phyloP scores from a whole-genome alignment of 306 rosid species.

The Malus sieversii region DNA sequence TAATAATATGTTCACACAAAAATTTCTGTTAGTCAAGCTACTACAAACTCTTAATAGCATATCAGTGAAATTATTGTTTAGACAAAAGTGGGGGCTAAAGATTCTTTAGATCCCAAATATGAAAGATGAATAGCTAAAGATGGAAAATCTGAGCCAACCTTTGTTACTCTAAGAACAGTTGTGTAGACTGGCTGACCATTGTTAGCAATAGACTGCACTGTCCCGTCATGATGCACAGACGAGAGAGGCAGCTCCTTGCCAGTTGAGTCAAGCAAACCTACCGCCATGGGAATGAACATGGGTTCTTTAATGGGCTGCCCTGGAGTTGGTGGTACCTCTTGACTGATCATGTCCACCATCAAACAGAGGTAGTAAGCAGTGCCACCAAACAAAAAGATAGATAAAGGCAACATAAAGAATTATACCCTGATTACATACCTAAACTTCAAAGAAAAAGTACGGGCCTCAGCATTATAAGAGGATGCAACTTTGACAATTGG shows the following conservation, averaged over 20 bases:
- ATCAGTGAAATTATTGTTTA: not conserved
- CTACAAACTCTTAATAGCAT: not conserved
- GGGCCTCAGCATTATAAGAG: constrained; percentile 66
- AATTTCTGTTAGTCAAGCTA: not conserved
- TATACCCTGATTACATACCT: constrained; percentile 38
- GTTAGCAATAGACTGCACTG: constrained; percentile 48
- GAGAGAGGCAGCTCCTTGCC: constrained; percentile 77
- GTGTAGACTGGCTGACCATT: constrained; percentile 50
- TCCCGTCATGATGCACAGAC: constrained; percentile 59
- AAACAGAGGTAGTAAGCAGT: constrained; percentile 24
- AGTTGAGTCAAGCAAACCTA: constrained; percentile 70
- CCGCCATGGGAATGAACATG: constrained; percentile 74
- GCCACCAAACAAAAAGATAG: constrained; percentile 16
- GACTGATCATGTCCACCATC: constrained; percentile 51
- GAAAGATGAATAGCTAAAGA: too few species aligned
- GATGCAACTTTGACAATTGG: constrained; percentile 70
- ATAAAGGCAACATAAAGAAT: constrained; percentile 2
- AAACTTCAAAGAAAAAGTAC: constrained; percentile 65
- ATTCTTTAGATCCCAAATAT: too few species aligned
- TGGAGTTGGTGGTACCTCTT: constrained; percentile 79
- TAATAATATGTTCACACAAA: too few species aligned
- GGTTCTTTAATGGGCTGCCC: constrained; percentile 93
- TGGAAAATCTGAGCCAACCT: constrained; percentile 41
- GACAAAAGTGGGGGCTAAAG: not conserved
- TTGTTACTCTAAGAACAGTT: constrained; percentile 81